Conservation (phyloP, 2,329 filamentous ascomycete species). For the Ascochyta koolunga region DNA sequence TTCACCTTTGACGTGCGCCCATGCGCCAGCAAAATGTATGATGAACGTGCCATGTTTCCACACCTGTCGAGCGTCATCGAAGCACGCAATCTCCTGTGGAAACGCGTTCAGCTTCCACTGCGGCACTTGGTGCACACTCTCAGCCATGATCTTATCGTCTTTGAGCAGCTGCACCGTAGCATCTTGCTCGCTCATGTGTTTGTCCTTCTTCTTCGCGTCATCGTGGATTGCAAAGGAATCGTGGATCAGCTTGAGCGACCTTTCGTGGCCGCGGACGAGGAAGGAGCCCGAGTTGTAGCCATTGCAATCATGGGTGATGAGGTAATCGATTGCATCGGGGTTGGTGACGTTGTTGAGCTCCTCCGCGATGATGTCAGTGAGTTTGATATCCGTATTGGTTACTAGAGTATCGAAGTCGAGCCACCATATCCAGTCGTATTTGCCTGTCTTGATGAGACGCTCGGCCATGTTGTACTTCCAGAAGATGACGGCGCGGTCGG, state of each 20-base stretch:
- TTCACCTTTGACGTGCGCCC: constrained; percentile 48
- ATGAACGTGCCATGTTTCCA: constrained; percentile 47
- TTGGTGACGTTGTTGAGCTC: constrained; percentile 37
- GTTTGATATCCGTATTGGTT: constrained; percentile 46
- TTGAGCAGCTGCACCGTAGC: constrained; percentile 44
- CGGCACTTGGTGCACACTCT: constrained; percentile 38
- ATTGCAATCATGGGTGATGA: constrained; percentile 50
- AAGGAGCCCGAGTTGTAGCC: constrained; percentile 50
- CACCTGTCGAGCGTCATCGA: constrained; percentile 33
- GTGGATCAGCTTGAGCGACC: constrained; percentile 44
- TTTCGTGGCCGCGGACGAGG: constrained; percentile 43
- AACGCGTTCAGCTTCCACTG: constrained; percentile 51
- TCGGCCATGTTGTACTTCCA: constrained; percentile 50
- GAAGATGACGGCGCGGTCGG: constrained; percentile 39
- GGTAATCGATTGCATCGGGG: constrained; percentile 44
- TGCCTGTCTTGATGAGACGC: constrained; percentile 39
- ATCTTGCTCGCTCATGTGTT: constrained; percentile 48
- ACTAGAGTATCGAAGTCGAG: constrained; percentile 51
- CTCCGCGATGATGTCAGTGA: constrained; percentile 46
- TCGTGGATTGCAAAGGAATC: constrained; percentile 37
- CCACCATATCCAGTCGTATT: constrained; percentile 53
- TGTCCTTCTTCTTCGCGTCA: constrained; percentile 25
- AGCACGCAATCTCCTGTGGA: constrained; percentile 49
- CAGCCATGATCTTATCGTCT: constrained; percentile 25
- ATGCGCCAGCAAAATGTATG: constrained; percentile 52